Evolutionary conservation across 176 grass and related monocot species (phyloP).

Genomic region (Rhipidocladum racemiflorum): DNA sequence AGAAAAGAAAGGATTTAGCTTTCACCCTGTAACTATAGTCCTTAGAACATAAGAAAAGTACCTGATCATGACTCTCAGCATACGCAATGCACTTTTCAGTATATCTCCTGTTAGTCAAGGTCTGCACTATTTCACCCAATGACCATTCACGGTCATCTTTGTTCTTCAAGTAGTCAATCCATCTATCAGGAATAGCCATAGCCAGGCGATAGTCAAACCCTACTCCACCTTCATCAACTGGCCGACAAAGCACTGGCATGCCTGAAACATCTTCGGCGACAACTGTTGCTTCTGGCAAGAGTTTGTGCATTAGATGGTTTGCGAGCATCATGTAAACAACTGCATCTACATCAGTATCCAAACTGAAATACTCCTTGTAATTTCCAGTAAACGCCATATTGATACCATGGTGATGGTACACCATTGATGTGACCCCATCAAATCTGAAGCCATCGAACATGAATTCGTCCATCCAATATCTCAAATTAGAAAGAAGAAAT

Average conservation of each 20-base stretch:
- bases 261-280: constrained; percentile 99
- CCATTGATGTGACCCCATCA: constrained; percentile 92
- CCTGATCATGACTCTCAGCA: constrained; percentile 98
- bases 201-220: constrained; percentile 94
- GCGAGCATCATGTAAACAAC: constrained; percentile 91
- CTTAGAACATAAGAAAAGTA: constrained; percentile 18
- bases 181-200: constrained; percentile 97
- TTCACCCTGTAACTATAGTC: no score
- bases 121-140: constrained; percentile 71
- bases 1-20: background rate
- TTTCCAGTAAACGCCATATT: constrained; percentile 72
- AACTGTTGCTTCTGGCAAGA: constrained; percentile 75
- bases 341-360: constrained; percentile 88
- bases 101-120: constrained; percentile 89
- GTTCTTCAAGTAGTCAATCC: constrained; percentile 94
- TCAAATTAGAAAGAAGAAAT: constrained; percentile 94
- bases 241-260: constrained; percentile 78
- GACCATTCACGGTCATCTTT: constrained; percentile 68
- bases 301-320: constrained; percentile 73
- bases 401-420: constrained; percentile 96
- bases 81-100: constrained; percentile 88
- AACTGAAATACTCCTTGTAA: constrained; percentile 81
- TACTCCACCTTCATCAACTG: constrained; percentile 83
- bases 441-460: constrained; percentile 94
- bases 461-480: constrained; percentile 94